Conservation (phyloP, 1,284 basidiomycete genomes). For the Coniferiporia sulphurascens region DNA sequence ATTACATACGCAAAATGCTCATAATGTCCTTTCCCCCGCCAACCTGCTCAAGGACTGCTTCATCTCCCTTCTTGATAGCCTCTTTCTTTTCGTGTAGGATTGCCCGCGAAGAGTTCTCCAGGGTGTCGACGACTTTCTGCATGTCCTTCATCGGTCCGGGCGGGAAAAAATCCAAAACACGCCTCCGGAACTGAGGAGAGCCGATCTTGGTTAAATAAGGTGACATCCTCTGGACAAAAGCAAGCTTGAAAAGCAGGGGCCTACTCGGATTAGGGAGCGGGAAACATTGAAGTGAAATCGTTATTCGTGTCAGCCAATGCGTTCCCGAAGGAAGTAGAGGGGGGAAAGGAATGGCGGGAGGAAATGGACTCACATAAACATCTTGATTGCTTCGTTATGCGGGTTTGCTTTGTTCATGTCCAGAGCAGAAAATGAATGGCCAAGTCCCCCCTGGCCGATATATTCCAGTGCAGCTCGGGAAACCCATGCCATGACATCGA, state of each 20-base stretch:
- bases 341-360: conserved; percentile 19
- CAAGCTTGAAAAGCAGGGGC: conserved; percentile 7
- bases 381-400: conserved; percentile 29
- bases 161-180: conserved; percentile 28
- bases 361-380: conserved; percentile 20
- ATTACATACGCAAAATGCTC: conserved; percentile 22
- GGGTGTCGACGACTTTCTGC: conserved; percentile 28
- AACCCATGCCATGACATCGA: conserved; percentile 40
- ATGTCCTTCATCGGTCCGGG: conserved; percentile 28
- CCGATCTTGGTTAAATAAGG: conserved; percentile 32
- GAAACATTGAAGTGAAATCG: not conserved
- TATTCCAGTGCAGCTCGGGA: conserved; percentile 31
- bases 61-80: conserved; percentile 19
- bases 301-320: conserved; percentile 17
- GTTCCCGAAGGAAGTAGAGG: not conserved
- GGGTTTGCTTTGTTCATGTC: conserved; percentile 23
- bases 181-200: conserved; percentile 32
- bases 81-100: conserved; percentile 19
- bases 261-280: conserved; percentile 6
- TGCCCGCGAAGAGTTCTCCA: conserved; percentile 14
- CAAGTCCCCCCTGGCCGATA: conserved; percentile 32
- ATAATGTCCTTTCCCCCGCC: conserved; percentile 27
- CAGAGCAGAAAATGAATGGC: conserved; percentile 38
- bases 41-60: conserved; percentile 17
- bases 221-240: conserved; percentile 21